Evolutionary conservation across 345 rosid species (phyloP), one percentile per base, ranked within the genome.

Genomic region (Hypericum androsaemum): DNA sequence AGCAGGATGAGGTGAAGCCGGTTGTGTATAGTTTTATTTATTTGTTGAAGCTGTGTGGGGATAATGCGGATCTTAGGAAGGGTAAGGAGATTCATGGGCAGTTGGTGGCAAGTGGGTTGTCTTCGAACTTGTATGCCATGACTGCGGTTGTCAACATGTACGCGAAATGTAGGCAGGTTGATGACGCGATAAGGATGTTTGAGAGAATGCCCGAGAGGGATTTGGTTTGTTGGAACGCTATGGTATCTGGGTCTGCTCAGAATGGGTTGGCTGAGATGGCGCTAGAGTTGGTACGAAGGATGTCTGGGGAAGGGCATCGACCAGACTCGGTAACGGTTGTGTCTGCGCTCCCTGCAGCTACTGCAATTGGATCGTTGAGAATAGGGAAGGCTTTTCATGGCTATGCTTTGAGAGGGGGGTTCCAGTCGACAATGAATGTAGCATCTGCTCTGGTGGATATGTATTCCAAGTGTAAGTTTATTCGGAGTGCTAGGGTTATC

Each of bases 191-290:
- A 47, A 89, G 83, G 71, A 75, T 83, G 89, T 86, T 89, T 56
- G 94, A 75, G 58, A 79, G 89, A 73, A 81, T 83, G 95, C 74
- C 84, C 15, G 85, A 76, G 14, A 86, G 88, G 55, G 97, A 86
- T 46, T 76, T 81, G 74, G 85, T 86, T 57, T 83, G 79, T 7
- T 89, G 88, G 95, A 89, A 86, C 59, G 78, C 89, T 0, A 89
- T 89, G 54, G 64, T 86, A 65, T 74, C 94, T 54, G 95, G 95
- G 17, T 77, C 68, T 53, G 77, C 89, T 0, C 94, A 86, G 63
- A 85, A 89, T 75, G 81, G 86, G 11, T 67, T 86, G 44, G 68
- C 83, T 7, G 58, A 39, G 37, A 52, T 70, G 56, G 94, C 95
- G 0, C 62, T 89, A 53, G 79, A 65, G 9, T 53, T 86, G 77